Conservation (phyloP, 495 filamentous ascomycete species). For the Tricharina praecox region DNA sequence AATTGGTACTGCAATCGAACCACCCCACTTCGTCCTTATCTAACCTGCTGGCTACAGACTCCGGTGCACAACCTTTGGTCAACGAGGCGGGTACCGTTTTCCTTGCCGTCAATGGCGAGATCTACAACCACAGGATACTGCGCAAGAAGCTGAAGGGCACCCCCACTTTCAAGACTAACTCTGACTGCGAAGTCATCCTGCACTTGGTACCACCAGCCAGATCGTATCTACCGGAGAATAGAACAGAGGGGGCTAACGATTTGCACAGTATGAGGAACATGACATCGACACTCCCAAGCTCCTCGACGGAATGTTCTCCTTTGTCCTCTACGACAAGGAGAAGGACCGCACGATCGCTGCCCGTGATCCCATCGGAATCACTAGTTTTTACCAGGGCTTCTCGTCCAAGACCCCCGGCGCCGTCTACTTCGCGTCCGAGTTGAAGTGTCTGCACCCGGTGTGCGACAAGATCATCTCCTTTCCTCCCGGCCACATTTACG, state of each 20-base stretch:
- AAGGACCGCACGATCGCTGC: slow-evolving; percentile 83
- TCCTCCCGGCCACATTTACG: slow-evolving; percentile 88
- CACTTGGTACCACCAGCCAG: slow-evolving; percentile 49
- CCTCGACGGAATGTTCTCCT: slow-evolving; percentile 99
- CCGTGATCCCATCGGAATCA: slow-evolving; percentile 91
- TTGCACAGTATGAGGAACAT: slow-evolving; percentile 67
- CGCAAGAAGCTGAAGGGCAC: slow-evolving; percentile 63
- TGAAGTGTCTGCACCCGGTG: slow-evolving; percentile 82
- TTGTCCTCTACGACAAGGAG: slow-evolving; percentile 87
- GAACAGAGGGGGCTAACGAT: too few relatives aligned
- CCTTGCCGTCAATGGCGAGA: slow-evolving; percentile 96
- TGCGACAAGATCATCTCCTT: slow-evolving; percentile 91
- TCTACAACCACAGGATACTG: slow-evolving; percentile 94
- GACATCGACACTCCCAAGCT: slow-evolving; percentile 83
- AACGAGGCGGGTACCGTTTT: slow-evolving; percentile 76
- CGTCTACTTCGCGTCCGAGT: slow-evolving; percentile 89
- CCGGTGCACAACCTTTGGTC: slow-evolving; percentile 84
- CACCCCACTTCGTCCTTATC: slow-evolving; percentile 1
- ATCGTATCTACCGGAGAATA: too few relatives aligned
- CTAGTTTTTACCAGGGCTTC: slow-evolving; percentile 88
- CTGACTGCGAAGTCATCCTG: slow-evolving; percentile 95
- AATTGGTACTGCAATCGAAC: slow-evolving; percentile 47
- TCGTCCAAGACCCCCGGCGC: slow-evolving; percentile 65
- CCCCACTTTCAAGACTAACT: slow-evolving; percentile 92
- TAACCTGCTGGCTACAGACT: slow-evolving; percentile 39